A percentile compares a stretch with the other conserved stretches of the same genome.
Evolutionary conservation across 306 rosid species (phyloP).

Genomic region (Acacia crassicarpa): DNA sequence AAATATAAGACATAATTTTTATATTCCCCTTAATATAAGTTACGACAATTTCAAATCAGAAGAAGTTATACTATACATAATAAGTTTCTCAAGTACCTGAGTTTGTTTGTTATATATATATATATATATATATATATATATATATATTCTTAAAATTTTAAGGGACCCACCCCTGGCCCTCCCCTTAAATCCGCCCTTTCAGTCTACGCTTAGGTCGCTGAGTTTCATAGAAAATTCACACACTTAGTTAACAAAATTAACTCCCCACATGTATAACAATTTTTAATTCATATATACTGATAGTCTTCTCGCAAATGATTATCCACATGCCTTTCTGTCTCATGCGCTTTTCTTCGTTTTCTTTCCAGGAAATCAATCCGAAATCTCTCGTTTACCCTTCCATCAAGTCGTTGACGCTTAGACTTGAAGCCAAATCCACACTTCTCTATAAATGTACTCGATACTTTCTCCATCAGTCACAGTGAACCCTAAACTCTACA

Average conservation of each 20-base stretch:
- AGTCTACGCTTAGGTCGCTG: not conserved
- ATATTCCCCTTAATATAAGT: too few relatives aligned
- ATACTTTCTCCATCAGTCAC: not conserved
- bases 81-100: too few relatives aligned
- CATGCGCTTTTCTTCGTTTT: not conserved
- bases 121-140: too few relatives aligned
- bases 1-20: too few relatives aligned
- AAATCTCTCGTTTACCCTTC: not conserved
- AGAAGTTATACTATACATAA: too few relatives aligned
- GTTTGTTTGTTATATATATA: too few relatives aligned
- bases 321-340: not conserved
- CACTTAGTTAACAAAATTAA: not conserved
- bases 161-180: too few relatives aligned
- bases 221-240: not conserved
- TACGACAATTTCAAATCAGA: too few relatives aligned
- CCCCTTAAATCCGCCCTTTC: not conserved
- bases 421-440: not conserved
- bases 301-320: not conserved
- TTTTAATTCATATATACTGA: too few relatives aligned
- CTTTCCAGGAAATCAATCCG: slow-evolving; percentile 10
- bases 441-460: not conserved
- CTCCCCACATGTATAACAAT: too few relatives aligned
- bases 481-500: not conserved
- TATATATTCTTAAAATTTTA: too few relatives aligned
- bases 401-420: slow-evolving; percentile 35